Conservation (phyloP, 2,329 filamentous ascomycete genomes). For the Diatrype stigma region DNA sequence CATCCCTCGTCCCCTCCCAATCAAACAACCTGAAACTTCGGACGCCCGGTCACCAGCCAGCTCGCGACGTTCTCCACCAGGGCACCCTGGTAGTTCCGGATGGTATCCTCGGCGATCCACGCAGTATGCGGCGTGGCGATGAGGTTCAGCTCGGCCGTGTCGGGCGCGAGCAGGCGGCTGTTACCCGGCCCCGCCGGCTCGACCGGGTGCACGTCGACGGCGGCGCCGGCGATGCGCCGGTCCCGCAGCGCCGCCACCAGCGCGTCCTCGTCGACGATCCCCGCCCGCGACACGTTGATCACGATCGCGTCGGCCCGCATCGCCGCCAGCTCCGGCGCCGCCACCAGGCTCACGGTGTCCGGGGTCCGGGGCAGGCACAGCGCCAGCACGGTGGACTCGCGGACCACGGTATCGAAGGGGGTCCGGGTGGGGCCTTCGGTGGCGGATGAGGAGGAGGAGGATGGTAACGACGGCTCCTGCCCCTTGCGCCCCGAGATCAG, state of each 20-base stretch:
- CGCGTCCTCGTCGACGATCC: conserved; percentile 26
- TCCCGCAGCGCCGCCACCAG: conserved; percentile 22
- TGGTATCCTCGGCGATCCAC: conserved; percentile 27
- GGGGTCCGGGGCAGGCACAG: conserved; percentile 24
- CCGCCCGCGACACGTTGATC: conserved; percentile 29
- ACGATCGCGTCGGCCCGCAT: conserved; percentile 22
- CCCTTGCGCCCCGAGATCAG: conserved; percentile 25
- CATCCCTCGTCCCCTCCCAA: too few relatives aligned
- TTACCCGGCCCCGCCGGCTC: conserved; percentile 23
- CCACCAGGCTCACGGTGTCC: conserved; percentile 24
- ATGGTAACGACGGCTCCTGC: too few relatives aligned
- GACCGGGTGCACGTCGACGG: conserved; percentile 23
- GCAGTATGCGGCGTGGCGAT: conserved; percentile 28
- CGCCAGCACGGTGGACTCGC: conserved; percentile 22
- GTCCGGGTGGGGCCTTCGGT: conserved; percentile 19
- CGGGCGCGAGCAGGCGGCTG: conserved; percentile 17
- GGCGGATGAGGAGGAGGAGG: too few relatives aligned
- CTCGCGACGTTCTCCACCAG: conserved; percentile 20
- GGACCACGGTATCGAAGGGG: conserved; percentile 21
- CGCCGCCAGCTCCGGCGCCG: conserved; percentile 16
- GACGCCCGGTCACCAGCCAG: conserved; percentile 18
- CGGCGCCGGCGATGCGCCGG: conserved; percentile 24
- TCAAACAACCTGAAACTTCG: conserved; percentile 17
- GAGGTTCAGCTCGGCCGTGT: conserved; percentile 23
- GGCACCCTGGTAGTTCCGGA: conserved; percentile 19